Conservation (phyloP, 768 basidiomycete genomes). For the Termitomyces heimii region DNA sequence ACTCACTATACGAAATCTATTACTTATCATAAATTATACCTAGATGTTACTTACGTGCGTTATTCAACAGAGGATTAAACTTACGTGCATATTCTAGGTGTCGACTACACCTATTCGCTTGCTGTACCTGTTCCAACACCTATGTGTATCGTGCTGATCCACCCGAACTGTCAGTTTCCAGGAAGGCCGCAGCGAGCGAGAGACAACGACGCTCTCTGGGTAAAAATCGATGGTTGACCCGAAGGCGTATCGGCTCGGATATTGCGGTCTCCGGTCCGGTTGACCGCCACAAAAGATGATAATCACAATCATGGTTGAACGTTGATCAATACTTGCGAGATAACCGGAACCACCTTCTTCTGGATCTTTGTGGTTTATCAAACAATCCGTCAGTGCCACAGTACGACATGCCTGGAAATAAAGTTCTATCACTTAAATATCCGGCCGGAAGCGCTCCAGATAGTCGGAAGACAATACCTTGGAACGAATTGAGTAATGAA, state of each 20-base stretch:
- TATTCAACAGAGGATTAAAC: too few relatives aligned
- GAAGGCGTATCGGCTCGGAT: background rate
- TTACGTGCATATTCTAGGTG: too few relatives aligned
- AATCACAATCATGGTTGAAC: background rate
- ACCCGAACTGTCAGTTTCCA: too few relatives aligned
- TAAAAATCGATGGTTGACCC: background rate
- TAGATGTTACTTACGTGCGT: too few relatives aligned
- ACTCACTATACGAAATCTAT: too few relatives aligned
- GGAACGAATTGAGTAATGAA: slow-evolving; percentile 6
- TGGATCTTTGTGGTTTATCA: background rate
- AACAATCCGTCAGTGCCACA: background rate
- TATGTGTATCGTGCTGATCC: background rate
- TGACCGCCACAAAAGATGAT: background rate
- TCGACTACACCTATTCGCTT: too few relatives aligned
- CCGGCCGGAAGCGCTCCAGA: slow-evolving; percentile 2
- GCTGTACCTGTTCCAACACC: too few relatives aligned
- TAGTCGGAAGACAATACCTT: background rate
- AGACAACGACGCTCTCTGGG: background rate
- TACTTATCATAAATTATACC: too few relatives aligned
- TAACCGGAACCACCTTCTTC: background rate
- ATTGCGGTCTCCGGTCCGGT: background rate
- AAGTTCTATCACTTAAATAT: background rate
- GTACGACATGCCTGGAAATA: background rate
- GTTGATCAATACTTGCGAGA: background rate
- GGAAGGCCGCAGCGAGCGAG: background rate